These are phyloP conservation scores for Zasmidium angulare DNA, from an alignment of 2,329 filamentous ascomycete genomes.

Conservation along the genomic window DNA sequence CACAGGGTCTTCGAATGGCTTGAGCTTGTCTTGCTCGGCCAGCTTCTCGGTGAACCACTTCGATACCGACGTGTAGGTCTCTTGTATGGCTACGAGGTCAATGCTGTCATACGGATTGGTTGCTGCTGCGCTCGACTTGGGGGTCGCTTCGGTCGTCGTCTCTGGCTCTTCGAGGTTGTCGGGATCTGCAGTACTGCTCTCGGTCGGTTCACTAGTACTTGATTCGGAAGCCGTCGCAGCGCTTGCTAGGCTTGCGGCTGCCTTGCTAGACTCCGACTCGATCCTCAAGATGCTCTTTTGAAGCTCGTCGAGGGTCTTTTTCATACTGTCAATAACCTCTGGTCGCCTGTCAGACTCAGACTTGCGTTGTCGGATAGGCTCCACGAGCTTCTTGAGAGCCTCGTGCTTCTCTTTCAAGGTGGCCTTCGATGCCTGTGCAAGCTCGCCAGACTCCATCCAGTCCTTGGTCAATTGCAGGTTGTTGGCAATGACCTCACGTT, in stretches of 20 bases:
- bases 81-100: slow-evolving; percentile 67
- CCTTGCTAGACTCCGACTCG: slow-evolving; percentile 68
- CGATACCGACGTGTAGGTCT: slow-evolving; percentile 60
- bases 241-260: slow-evolving; percentile 42
- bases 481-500: slow-evolving; percentile 66
- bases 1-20: slow-evolving; percentile 69
- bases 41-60: slow-evolving; percentile 76
- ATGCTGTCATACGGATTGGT: slow-evolving; percentile 68
- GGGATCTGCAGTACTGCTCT: slow-evolving; percentile 50
- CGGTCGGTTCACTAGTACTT: slow-evolving; percentile 28
- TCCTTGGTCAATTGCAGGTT: slow-evolving; percentile 71
- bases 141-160: slow-evolving; percentile 41
- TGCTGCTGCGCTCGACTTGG: slow-evolving; percentile 37
- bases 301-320: slow-evolving; percentile 70
- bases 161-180: slow-evolving; percentile 78
- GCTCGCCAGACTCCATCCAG: slow-evolving; percentile 78
- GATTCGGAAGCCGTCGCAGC: slow-evolving; percentile 45
- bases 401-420: slow-evolving; percentile 75
- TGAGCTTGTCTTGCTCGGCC: slow-evolving; percentile 68
- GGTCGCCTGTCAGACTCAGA: slow-evolving; percentile 72
- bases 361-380: slow-evolving; percentile 73
- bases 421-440: slow-evolving; percentile 71
- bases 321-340: slow-evolving; percentile 64
- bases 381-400: slow-evolving; percentile 72
- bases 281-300: slow-evolving; percentile 69